Evolutionary conservation across 768 basidiomycete genomes (phyloP).

Genomic region (Pleurotus cornucopiae): DNA sequence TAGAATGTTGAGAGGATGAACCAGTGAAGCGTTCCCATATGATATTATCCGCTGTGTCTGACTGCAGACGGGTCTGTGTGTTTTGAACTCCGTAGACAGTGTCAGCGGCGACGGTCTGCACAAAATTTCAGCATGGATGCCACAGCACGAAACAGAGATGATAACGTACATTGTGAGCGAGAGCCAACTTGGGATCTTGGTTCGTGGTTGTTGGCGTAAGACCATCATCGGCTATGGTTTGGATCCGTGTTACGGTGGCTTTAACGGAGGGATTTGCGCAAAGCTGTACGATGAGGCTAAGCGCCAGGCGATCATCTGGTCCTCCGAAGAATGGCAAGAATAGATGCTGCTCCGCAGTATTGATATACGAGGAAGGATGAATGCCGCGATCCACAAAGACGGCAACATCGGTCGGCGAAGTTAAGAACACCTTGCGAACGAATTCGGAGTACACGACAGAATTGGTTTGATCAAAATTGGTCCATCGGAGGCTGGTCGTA

Average conservation of each 20-base stretch:
- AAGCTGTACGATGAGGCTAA: slow-evolving; percentile 81
- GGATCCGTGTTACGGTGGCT: slow-evolving; percentile 72
- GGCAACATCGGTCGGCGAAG: slow-evolving; percentile 71
- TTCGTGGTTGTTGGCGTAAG: slow-evolving; percentile 23
- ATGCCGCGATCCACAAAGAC: slow-evolving; percentile 80
- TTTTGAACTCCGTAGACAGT: slow-evolving; percentile 67
- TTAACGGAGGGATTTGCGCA: slow-evolving; percentile 50
- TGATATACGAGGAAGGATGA: slow-evolving; percentile 17
- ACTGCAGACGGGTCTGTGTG: slow-evolving; percentile 66
- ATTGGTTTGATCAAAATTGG: slow-evolving; percentile 70
- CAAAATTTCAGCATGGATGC: neutral
- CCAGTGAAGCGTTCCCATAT: slow-evolving; percentile 65
- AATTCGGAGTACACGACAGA: slow-evolving; percentile 75
- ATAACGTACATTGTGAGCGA: slow-evolving; percentile 28
- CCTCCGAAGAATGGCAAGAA: slow-evolving; percentile 94
- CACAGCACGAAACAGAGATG: neutral
- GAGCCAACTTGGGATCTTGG: slow-evolving; percentile 12
- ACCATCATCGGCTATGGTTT: slow-evolving; percentile 33
- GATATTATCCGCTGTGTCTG: slow-evolving; percentile 79
- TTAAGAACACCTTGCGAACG: slow-evolving; percentile 76
- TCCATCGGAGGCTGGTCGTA: slow-evolving; percentile 26
- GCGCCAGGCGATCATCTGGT: slow-evolving; percentile 84
- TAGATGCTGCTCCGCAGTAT: slow-evolving; percentile 47
- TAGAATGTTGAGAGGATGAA: slow-evolving; percentile 19
- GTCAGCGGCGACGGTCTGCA: slow-evolving; percentile 50